Percentiles rank a stretch among this genome's conserved stretches.
phyloP scores from a whole-genome alignment of 2,329 filamentous ascomycete species.

The Lasiodiplodia sp. region DNA sequence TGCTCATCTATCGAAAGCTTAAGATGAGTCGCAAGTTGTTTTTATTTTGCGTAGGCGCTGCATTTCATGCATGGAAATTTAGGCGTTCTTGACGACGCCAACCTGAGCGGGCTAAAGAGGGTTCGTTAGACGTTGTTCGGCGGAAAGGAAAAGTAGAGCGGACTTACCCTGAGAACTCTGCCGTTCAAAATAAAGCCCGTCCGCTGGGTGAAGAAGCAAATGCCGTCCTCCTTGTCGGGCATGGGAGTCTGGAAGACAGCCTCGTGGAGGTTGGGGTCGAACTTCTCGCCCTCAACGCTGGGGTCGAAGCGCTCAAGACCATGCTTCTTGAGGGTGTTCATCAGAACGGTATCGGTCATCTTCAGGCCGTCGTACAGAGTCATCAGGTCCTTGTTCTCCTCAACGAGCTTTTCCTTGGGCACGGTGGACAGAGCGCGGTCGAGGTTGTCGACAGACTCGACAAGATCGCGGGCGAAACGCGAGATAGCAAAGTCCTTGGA shows the following conservation, averaged over 20 bases:
- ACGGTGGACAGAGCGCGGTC: conserved; percentile 89
- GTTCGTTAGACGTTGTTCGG: conserved; percentile 10
- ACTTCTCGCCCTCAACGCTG: conserved; percentile 74
- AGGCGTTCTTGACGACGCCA: conserved; percentile 87
- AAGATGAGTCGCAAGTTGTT: neutral
- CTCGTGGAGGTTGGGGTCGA: conserved; percentile 96
- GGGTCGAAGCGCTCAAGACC: conserved; percentile 91
- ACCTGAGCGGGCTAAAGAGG: conserved; percentile 80
- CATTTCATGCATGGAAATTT: conserved; percentile 31
- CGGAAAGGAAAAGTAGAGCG: neutral
- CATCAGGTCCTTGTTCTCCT: conserved; percentile 73
- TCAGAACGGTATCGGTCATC: conserved; percentile 92
- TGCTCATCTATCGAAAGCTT: neutral
- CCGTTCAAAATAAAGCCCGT: conserved; percentile 97
- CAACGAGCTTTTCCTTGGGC: conserved; percentile 73
- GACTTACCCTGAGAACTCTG: conserved; percentile 73
- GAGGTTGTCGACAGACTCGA: conserved; percentile 96
- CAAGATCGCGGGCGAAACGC: conserved; percentile 89
- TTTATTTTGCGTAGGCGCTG: neutral
- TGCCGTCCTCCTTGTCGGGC: conserved; percentile 86
- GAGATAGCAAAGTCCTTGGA: conserved; percentile 95
- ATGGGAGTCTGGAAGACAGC: conserved; percentile 93
- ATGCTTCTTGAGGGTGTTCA: conserved; percentile 90
- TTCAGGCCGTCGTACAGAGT: conserved; percentile 88
- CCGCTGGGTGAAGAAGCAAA: conserved; percentile 89